Conservation (phyloP, 2,329 filamentous ascomycete genomes). For the Alternaria viburni region DNA sequence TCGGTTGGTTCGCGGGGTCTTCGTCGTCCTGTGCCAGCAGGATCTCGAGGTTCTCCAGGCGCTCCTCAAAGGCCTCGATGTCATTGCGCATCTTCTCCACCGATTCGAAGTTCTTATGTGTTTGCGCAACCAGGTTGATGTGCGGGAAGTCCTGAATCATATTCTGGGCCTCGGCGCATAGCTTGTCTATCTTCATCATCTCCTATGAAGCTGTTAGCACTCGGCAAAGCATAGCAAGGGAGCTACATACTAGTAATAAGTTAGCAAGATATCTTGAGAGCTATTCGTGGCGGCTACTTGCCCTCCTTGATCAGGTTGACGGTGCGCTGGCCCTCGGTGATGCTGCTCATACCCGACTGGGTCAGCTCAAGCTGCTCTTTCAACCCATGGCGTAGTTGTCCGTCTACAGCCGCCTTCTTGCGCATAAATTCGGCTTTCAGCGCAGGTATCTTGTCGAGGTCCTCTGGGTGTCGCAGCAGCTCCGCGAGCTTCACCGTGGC, state of each 20-base stretch:
- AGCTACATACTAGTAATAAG: neutral
- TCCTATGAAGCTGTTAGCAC: conserved; percentile 55
- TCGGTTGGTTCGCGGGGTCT: conserved; percentile 88
- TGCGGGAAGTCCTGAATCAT: conserved; percentile 97
- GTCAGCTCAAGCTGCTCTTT: too few relatives aligned
- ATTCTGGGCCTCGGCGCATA: conserved; percentile 95
- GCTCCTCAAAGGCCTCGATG: conserved; percentile 83
- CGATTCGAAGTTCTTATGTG: conserved; percentile 93
- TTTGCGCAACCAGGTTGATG: conserved; percentile 89
- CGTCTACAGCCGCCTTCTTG: conserved; percentile 88
- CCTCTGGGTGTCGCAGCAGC: conserved; percentile 91
- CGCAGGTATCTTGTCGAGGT: conserved; percentile 91
- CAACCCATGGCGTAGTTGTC: too few relatives aligned
- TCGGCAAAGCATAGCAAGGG: neutral
- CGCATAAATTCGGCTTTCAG: conserved; percentile 92
- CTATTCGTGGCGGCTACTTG: neutral
- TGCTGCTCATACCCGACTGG: too few relatives aligned
- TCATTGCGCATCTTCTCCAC: conserved; percentile 93
- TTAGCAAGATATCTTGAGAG: neutral
- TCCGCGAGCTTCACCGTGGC: conserved; percentile 82
- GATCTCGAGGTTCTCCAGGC: conserved; percentile 75
- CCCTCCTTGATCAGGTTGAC: conserved; percentile 6
- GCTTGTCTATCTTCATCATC: conserved; percentile 97
- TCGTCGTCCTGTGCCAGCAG: conserved; percentile 84
- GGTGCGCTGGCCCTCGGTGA: too few relatives aligned